phyloP scores from a whole-genome alignment of 129 eudicot genomes.

The Chrysanthemum makinoi region DNA sequence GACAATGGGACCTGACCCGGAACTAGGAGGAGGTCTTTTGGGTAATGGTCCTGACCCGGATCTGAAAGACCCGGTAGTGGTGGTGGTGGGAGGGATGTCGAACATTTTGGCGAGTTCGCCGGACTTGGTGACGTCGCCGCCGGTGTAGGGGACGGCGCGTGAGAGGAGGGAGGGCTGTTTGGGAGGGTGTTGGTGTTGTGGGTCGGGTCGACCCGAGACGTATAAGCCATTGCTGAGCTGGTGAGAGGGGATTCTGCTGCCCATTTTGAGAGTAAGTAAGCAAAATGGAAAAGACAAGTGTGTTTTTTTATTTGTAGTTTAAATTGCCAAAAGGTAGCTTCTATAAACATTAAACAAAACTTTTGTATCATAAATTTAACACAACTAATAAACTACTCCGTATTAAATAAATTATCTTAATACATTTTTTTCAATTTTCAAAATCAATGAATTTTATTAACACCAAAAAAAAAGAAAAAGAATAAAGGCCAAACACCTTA shows the following conservation, averaged over 20 bases:
- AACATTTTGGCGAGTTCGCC: constrained; percentile 97
- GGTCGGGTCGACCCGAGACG: constrained; percentile 96
- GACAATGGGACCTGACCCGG: neutral
- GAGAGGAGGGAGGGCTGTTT: constrained; percentile 49
- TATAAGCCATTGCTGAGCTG: constrained; percentile 89
- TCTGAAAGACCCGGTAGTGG: no score
- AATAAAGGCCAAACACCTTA: no score
- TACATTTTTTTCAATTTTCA: no score
- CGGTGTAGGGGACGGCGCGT: constrained; percentile 87
- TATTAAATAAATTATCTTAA: no score
- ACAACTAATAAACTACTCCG: no score
- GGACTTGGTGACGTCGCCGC: constrained; percentile 89
- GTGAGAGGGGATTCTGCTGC: constrained; percentile 74
- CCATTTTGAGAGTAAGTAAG: constrained; percentile 18
- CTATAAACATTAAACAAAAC: no score
- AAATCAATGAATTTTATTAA: no score
- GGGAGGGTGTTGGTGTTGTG: constrained; percentile 38
- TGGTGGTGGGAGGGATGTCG: constrained; percentile 31
- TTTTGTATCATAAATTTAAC: no score
- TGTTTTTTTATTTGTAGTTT: no score
- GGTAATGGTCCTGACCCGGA: no score
- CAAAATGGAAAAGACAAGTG: constrained; percentile 9
- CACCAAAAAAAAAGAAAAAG: no score
- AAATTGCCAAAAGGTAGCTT: no score
- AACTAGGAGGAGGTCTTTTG: neutral